Evolutionary conservation across 2,329 filamentous ascomycete species (phyloP).

Genomic region (Leptosphaerulina australis): DNA sequence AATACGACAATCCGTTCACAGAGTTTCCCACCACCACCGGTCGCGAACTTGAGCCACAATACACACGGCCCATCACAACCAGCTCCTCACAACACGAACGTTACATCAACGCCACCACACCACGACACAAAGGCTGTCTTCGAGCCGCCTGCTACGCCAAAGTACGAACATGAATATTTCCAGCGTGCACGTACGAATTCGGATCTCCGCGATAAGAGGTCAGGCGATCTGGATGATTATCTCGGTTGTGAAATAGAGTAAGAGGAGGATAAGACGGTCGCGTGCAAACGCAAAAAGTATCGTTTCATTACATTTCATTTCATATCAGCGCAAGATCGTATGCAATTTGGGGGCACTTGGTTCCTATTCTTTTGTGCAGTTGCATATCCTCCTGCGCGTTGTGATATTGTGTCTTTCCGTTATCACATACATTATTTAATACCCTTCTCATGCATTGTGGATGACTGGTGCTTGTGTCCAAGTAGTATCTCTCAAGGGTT

Average conservation of each 20-base stretch:
- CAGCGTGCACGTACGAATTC: slow-evolving; percentile 9
- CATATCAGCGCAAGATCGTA: too few relatives aligned
- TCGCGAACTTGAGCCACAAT: background rate
- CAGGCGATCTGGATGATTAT: slow-evolving; percentile 14
- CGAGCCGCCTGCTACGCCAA: slow-evolving; percentile 12
- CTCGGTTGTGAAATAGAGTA: slow-evolving; percentile 16
- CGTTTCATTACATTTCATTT: background rate
- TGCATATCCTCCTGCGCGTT: too few relatives aligned
- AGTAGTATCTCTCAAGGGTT: too few relatives aligned
- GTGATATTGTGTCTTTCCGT: too few relatives aligned
- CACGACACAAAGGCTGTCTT: slow-evolving; percentile 16
- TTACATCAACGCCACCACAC: slow-evolving; percentile 1
- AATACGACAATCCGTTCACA: slow-evolving; percentile 43
- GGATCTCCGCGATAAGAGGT: slow-evolving; percentile 4
- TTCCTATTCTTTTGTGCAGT: too few relatives aligned
- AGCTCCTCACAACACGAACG: background rate
- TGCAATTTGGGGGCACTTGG: too few relatives aligned
- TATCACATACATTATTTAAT: too few relatives aligned
- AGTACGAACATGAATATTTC: slow-evolving; percentile 19
- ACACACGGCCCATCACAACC: background rate
- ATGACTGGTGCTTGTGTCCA: too few relatives aligned
- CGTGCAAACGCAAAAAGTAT: slow-evolving; percentile 19
- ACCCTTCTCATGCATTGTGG: background rate
- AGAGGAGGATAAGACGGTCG: slow-evolving; percentile 13
- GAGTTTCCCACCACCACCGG: slow-evolving; percentile 30